Conservation (phyloP, 371 early-diverging fungal species). For the Mortierella sp. region DNA sequence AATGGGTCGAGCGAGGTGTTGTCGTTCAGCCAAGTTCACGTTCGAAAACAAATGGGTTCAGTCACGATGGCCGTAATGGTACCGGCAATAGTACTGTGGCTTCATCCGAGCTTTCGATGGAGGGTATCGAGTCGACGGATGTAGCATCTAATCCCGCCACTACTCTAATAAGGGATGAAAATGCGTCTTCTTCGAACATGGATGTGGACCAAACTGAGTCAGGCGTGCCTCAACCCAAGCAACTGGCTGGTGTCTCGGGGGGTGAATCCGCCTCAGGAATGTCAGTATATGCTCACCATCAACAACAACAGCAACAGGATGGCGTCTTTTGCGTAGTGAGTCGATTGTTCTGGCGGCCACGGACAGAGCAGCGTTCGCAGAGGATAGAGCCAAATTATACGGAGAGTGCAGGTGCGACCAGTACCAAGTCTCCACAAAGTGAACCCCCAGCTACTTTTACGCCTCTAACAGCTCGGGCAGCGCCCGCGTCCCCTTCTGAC, state of each 20-base stretch:
- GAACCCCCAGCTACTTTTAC: too few species aligned
- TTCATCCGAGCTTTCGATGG: constrained; percentile 15
- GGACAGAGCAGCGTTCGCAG: not conserved
- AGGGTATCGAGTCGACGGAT: constrained; percentile 14
- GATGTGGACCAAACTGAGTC: not conserved
- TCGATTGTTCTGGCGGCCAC: constrained; percentile 42
- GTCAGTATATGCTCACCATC: too few species aligned
- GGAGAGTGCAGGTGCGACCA: too few species aligned
- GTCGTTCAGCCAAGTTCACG: constrained; percentile 35
- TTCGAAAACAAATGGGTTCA: constrained; percentile 5
- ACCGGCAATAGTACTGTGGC: not conserved
- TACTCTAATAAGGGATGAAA: too few species aligned
- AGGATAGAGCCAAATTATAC: not conserved
- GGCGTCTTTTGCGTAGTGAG: constrained; percentile 53
- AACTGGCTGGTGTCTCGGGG: too few species aligned
- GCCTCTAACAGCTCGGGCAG: too few species aligned
- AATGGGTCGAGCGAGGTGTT: constrained; percentile 53
- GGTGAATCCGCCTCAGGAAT: too few species aligned
- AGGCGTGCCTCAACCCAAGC: too few species aligned
- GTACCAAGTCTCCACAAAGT: too few species aligned
- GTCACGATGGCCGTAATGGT: not conserved
- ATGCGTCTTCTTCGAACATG: not conserved
- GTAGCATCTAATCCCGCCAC: too few species aligned
- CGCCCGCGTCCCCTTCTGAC: too few species aligned
- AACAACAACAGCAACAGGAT: constrained; percentile 34